phyloP scores from a whole-genome alignment of 1,139 yeast species.

The Yamadazyma dendronema region DNA sequence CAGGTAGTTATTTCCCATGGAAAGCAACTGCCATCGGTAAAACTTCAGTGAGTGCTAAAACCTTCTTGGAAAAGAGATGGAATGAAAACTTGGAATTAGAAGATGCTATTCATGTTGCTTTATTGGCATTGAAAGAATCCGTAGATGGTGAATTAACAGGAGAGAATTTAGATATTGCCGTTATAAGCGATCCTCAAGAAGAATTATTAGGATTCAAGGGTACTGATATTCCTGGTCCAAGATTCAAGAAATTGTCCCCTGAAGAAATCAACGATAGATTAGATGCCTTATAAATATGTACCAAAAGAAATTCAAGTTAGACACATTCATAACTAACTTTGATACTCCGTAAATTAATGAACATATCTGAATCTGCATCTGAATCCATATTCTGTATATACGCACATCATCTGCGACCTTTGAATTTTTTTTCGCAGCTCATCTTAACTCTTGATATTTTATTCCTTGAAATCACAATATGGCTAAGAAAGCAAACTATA shows the following conservation, averaged over 20 bases:
- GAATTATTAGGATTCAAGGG: slow-evolving; percentile 83
- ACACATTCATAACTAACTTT: too few species aligned
- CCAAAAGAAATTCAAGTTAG: background rate
- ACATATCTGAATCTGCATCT: background rate
- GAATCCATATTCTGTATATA: background rate
- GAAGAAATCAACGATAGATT: slow-evolving; percentile 95
- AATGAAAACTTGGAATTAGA: slow-evolving; percentile 94
- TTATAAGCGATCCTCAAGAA: slow-evolving; percentile 82
- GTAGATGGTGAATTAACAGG: slow-evolving; percentile 98
- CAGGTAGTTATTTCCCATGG: slow-evolving; percentile 99
- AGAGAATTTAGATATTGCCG: slow-evolving; percentile 89
- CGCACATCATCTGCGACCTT: background rate
- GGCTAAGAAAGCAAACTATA: slow-evolving; percentile 24
- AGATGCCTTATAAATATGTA: slow-evolving; percentile 64
- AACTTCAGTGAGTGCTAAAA: slow-evolving; percentile 90
- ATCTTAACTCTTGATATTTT: slow-evolving; percentile 6
- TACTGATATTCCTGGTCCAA: slow-evolving; percentile 78
- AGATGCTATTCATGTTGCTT: slow-evolving; percentile 96
- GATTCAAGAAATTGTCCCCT: slow-evolving; percentile 78
- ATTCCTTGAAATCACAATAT: slow-evolving; percentile 8
- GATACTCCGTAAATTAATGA: background rate
- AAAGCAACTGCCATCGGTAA: slow-evolving; percentile 99
- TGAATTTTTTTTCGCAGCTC: slow-evolving; percentile 13
- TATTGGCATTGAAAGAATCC: slow-evolving; percentile 90
- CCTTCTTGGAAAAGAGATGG: slow-evolving; percentile 97